Evolutionary conservation across 176 grass and related monocot genomes (phyloP).

Genomic region (Cenchrus americanus): DNA sequence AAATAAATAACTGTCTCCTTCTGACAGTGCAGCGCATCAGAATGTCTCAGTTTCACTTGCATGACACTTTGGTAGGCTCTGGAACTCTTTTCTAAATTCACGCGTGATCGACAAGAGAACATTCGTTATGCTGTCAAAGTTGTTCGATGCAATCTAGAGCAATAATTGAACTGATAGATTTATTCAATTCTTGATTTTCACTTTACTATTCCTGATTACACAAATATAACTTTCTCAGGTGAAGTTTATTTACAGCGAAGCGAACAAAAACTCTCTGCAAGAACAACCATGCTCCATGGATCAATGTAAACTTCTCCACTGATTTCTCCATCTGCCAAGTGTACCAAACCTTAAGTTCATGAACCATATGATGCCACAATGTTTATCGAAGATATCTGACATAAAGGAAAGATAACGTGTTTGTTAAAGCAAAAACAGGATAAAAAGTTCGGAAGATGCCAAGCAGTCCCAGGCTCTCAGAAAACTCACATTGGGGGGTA

Average conservation of each 20-base stretch:
- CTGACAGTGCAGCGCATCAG: neutral
- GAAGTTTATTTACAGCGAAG: neutral
- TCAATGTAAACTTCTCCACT: neutral
- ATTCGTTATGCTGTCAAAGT: neutral
- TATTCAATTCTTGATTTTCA: neutral
- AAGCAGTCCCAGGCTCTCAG: neutral
- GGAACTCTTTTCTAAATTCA: neutral
- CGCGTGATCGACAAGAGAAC: neutral
- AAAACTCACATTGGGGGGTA: neutral
- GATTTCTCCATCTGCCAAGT: neutral
- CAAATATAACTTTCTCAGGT: neutral
- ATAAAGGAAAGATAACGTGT: conserved; percentile 12
- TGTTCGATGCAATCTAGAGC: neutral
- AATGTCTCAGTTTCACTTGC: conserved; percentile 17
- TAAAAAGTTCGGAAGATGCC: conserved; percentile 26
- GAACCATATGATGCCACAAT: neutral
- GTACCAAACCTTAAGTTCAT: neutral
- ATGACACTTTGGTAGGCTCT: neutral
- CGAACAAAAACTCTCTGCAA: neutral
- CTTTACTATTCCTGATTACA: neutral
- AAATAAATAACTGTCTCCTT: neutral
- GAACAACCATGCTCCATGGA: neutral
- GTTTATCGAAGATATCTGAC: neutral
- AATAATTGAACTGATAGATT: neutral
- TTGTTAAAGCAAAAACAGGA: conserved; percentile 29